Evolutionary conservation across 345 rosid genomes (phyloP).

Genomic region (Salix arbutifolia): DNA sequence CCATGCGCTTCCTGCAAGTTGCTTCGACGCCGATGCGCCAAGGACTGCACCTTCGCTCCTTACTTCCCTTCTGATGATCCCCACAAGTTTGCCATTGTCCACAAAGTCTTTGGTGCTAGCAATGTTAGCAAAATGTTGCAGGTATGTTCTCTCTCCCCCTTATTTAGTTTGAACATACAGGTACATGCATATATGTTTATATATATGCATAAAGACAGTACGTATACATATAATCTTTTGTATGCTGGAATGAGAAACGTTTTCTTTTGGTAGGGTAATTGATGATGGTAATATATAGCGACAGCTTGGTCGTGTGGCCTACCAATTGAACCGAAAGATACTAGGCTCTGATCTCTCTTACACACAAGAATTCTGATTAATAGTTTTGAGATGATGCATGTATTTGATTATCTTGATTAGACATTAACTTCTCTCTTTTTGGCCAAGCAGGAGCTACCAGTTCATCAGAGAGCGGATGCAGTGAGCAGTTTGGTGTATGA

Average conservation of each 20-base stretch:
- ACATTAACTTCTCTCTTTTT: not conserved
- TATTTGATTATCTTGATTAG: not conserved
- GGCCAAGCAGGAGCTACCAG: constrained; percentile 24
- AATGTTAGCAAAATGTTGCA: constrained; percentile 32
- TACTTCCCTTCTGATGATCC: constrained; percentile 31
- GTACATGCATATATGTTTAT: not conserved
- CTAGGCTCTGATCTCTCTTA: not conserved
- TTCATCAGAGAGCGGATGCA: constrained; percentile 30
- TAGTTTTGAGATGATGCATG: not conserved
- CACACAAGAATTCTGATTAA: not conserved
- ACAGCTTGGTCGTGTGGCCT: not conserved
- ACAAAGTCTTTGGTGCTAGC: constrained; percentile 35
- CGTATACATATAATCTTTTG: not conserved
- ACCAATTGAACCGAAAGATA: not conserved
- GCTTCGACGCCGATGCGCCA: constrained; percentile 24
- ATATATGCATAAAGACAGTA: not conserved
- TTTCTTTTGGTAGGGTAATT: not conserved
- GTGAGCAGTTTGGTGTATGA: constrained; percentile 35
- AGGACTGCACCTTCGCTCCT: constrained; percentile 26
- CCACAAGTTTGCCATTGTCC: constrained; percentile 31
- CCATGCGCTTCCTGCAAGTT: constrained; percentile 31
- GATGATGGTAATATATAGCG: not conserved
- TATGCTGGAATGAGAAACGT: not conserved
- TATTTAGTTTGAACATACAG: not conserved
- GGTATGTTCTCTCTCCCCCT: constrained; percentile 3